Evolutionary conservation across 2,329 filamentous ascomycete species (phyloP), one percentile per base, ranked within the genome.

Genomic region (Tolypocladium pustulatum): DNA sequence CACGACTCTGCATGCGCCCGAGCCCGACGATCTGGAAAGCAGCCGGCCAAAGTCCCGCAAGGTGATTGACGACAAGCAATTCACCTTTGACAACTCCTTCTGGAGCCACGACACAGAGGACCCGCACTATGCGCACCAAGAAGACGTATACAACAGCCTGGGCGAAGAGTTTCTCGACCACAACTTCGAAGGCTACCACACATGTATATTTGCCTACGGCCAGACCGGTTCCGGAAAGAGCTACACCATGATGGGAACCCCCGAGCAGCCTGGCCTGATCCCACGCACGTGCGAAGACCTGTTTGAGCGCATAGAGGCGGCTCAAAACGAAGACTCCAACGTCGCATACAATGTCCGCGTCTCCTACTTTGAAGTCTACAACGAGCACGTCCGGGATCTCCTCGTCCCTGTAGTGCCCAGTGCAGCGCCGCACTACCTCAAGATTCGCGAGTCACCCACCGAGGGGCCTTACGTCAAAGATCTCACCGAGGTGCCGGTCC

Each of bases 151-250:
- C 79, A 90, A 94, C 68, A 89, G 88, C 60, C 82, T 99, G 30
- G 94, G 94, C 58, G 91, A 97, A 72, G 94, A 97, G 69, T 97
- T 99, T 65, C 82, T 99, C 62, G 94, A 99, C 73, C 94, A 99
- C 81, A 99, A 99, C 76, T 99, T 99, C 68, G 92, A 97, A 71
- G 94, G 94, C 63, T 99, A 99, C 76, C 93, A 99, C 75, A 99
- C 94, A 0, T 99, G 94, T 73, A 99, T 99, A 65, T 97, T 99
- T 70, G 94, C 94, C 61, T 97, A 99, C 69, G 94, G 94, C 13
- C 94, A 99, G 78, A 99, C 94, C 0, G 94, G 94, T 30, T 96
- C 92, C 0, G 94, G 94, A 56, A 99, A 99, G 78, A 96, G 90
- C 71, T 99, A 97, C 75, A 97, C 94, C 49, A 99, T 89, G 85